These are phyloP conservation scores for Metroxylon sagu DNA, from an alignment of 176 grass and related monocot genomes.

Conservation along the genomic window DNA sequence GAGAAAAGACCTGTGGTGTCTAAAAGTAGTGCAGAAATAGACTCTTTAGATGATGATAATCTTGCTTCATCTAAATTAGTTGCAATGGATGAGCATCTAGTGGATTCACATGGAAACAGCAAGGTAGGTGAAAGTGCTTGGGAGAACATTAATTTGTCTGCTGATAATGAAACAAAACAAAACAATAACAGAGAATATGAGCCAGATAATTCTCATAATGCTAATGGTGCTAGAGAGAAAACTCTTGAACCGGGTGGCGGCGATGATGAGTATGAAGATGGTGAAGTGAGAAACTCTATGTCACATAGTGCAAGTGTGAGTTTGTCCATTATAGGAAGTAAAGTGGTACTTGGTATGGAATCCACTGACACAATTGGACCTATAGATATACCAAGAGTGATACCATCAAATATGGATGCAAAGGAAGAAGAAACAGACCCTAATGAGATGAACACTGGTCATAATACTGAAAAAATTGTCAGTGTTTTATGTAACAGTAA, in stretches of 20 bases:
- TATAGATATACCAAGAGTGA: not conserved
- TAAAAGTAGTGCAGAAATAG: conserved; percentile 41
- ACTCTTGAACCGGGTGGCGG: conserved; percentile 3
- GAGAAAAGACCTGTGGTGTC: conserved; percentile 15
- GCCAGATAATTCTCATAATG: conserved; percentile 15
- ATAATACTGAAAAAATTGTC: conserved; percentile 9
- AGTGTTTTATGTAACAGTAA: not conserved
- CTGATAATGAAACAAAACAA: not conserved
- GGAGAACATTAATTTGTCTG: not conserved
- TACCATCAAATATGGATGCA: not conserved
- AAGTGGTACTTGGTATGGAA: too few relatives aligned
- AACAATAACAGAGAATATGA: not conserved
- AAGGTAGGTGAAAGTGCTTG: not conserved
- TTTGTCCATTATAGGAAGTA: too few relatives aligned
- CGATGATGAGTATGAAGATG: conserved; percentile 8
- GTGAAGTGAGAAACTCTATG: not conserved
- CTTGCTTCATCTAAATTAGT: conserved; percentile 7
- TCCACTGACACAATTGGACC: not conserved
- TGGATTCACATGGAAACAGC: not conserved
- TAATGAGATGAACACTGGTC: conserved; percentile 7
- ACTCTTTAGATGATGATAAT: conserved; percentile 22
- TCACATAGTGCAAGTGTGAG: too few relatives aligned
- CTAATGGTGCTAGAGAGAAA: not conserved
- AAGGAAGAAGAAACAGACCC: too few relatives aligned
- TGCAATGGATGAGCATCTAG: not conserved